phyloP scores from a whole-genome alignment of 2,329 filamentous ascomycete species.

The Graphilbum ipis-grandicollis region DNA sequence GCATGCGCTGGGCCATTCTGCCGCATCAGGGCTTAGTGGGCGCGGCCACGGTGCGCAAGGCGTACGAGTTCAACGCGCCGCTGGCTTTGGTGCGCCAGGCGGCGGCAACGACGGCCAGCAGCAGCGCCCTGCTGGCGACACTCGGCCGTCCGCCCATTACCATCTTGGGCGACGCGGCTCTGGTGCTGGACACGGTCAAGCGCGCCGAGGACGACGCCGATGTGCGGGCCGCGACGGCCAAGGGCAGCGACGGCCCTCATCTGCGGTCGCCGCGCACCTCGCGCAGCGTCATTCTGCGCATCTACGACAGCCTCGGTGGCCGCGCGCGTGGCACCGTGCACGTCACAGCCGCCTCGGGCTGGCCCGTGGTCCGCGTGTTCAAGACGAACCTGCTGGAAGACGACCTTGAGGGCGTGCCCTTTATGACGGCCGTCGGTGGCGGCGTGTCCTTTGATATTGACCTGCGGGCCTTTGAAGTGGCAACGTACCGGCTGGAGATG shows the following conservation, averaged over 20 bases:
- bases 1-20: constrained; percentile 49
- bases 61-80: constrained; percentile 50
- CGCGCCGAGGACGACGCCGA: constrained; percentile 79
- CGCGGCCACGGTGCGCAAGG: constrained; percentile 39
- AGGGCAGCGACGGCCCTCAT: constrained; percentile 6
- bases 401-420: constrained; percentile 48
- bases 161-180: constrained; percentile 45
- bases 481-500: constrained; percentile 36
- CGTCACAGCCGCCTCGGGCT: constrained; percentile 44
- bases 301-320: constrained; percentile 83
- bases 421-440: constrained; percentile 16
- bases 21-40: constrained; percentile 41
- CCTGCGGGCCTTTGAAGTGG: constrained; percentile 70
- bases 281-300: constrained; percentile 62
- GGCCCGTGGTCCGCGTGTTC: constrained; percentile 58
- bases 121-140: neutral
- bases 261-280: constrained; percentile 47
- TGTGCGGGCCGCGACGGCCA: constrained; percentile 37
- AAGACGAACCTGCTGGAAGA: constrained; percentile 87
- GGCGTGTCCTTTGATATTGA: constrained; percentile 40
- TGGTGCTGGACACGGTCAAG: constrained; percentile 83
- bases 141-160: constrained; percentile 24
- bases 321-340: constrained; percentile 43
- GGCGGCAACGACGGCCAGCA: neutral
- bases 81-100: constrained; percentile 18